A percentile compares a stretch with the other conserved stretches of the same genome.
These are phyloP conservation scores for Boletellus deceptivus DNA, from an alignment of 1,284 basidiomycete genomes.

Conservation along the genomic window DNA sequence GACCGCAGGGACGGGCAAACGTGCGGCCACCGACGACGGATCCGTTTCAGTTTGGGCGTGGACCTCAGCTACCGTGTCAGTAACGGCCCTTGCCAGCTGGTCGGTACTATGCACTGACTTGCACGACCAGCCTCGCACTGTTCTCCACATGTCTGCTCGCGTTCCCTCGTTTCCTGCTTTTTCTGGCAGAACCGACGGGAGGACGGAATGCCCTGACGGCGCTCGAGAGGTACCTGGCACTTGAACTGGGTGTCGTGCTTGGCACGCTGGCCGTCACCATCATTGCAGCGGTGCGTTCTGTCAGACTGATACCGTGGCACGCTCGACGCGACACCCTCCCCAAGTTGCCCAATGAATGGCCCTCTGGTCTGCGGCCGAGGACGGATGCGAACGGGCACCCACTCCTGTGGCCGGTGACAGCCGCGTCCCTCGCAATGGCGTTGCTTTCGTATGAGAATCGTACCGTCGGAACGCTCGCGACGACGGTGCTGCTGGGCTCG, in stretches of 20 bases:
- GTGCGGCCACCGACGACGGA: conserved; percentile 9
- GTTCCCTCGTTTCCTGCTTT: conserved; percentile 62
- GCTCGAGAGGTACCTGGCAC: conserved; percentile 63
- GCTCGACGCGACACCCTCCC: conserved; percentile 1
- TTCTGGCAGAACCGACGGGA: conserved; percentile 49
- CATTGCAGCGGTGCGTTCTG: conserved; percentile 51
- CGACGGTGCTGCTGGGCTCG: conserved; percentile 49
- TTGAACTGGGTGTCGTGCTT: conserved; percentile 62
- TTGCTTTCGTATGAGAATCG: conserved; percentile 66
- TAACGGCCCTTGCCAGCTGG: conserved; percentile 3
- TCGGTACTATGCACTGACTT: conserved; percentile 4
- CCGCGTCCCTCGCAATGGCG: conserved; percentile 50
- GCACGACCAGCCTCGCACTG: conserved; percentile 44
- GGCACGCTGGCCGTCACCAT: conserved; percentile 52
- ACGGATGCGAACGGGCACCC: conserved; percentile 47
- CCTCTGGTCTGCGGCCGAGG: conserved; percentile 27
- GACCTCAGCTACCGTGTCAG: conserved; percentile 43
- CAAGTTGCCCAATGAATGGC: conserved; percentile 45
- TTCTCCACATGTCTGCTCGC: conserved; percentile 46
- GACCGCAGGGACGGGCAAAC: conserved; percentile 1
- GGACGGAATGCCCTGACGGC: conserved; percentile 52
- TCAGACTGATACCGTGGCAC: not conserved
- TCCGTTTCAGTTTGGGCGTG: conserved; percentile 46
- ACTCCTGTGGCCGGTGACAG: conserved; percentile 56
- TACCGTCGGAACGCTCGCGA: conserved; percentile 54